Conservation (phyloP, 2,329 filamentous ascomycete genomes). For the Colletotrichum orchidophilum region DNA sequence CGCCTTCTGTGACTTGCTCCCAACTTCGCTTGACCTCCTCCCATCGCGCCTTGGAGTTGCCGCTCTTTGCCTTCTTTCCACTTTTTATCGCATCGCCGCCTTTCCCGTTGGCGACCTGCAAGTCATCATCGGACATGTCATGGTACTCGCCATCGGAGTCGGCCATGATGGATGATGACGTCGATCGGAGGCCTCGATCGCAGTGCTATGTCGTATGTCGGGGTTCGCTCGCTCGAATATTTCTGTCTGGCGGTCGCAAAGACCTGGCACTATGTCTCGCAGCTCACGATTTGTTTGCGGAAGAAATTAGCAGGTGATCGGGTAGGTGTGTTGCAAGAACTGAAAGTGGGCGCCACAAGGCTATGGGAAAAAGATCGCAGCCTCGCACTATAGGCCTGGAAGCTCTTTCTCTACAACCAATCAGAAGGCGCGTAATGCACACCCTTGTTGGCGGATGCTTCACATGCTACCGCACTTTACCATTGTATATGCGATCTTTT, state of each 20-base stretch:
- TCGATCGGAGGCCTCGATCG: neutral
- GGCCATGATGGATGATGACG: conserved; percentile 60
- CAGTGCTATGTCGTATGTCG: neutral
- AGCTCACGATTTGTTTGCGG: neutral
- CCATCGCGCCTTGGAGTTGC: conserved; percentile 66
- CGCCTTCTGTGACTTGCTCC: conserved; percentile 81
- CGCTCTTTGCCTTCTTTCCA: conserved; percentile 42
- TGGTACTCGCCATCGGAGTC: conserved; percentile 79
- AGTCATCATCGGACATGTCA: conserved; percentile 72
- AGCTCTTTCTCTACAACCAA: neutral
- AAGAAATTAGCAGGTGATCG: neutral
- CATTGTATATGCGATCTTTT: neutral
- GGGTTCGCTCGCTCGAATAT: neutral
- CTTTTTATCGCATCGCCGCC: neutral
- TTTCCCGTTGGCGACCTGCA: conserved; percentile 50
- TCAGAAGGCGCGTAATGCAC: neutral
- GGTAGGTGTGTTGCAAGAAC: neutral
- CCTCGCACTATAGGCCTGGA: conserved; percentile 16
- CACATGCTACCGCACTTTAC: neutral
- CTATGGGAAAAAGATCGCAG: conserved; percentile 22
- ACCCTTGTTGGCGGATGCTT: neutral
- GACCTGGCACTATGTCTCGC: neutral
- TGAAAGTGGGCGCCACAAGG: conserved; percentile 15
- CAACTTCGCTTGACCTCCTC: conserved; percentile 73
- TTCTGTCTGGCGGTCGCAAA: neutral